phyloP scores from a whole-genome alignment of 1,284 basidiomycete species.

The Golubevia sp. region DNA sequence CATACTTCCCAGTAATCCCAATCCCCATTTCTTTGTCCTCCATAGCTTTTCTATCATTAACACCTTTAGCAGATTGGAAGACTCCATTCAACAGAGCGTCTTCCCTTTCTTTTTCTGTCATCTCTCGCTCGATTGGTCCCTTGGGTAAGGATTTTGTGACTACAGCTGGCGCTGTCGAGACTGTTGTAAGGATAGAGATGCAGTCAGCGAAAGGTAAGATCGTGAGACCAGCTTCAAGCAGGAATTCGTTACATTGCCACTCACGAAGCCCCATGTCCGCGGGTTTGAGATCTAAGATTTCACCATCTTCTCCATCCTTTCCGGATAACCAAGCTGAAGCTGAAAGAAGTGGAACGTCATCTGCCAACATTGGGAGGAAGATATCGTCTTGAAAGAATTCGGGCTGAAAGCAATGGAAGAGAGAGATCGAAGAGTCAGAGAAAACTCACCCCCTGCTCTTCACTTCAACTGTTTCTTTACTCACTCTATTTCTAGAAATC shows the following conservation, averaged over 20 bases:
- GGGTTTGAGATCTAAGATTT: slow-evolving; percentile 51
- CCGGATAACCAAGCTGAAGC: slow-evolving; percentile 60
- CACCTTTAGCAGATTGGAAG: neutral
- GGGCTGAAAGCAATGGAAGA: slow-evolving; percentile 8
- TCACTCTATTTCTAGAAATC: slow-evolving; percentile 63
- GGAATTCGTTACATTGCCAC: slow-evolving; percentile 22
- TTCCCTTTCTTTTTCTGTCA: slow-evolving; percentile 14
- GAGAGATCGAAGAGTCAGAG: neutral
- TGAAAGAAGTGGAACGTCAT: slow-evolving; percentile 28
- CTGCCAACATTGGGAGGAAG: slow-evolving; percentile 61
- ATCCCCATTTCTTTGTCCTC: neutral
- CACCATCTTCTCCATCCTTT: slow-evolving; percentile 10
- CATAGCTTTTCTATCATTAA: neutral
- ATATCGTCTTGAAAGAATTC: slow-evolving; percentile 67
- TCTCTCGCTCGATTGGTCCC: slow-evolving; percentile 9
- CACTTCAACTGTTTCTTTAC: slow-evolving; percentile 1
- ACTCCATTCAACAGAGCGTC: slow-evolving; percentile 3
- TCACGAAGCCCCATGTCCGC: slow-evolving; percentile 61
- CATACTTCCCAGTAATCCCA: neutral
- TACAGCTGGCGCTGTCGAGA: slow-evolving; percentile 11
- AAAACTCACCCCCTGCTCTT: neutral
- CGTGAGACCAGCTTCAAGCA: too few species aligned
- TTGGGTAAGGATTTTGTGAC: slow-evolving; percentile 8
- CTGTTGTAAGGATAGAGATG: too few species aligned
- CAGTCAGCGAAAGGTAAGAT: too few species aligned